A percentile compares a stretch with the other conserved stretches of the same genome.
These are phyloP conservation scores for Suillus weaverae DNA, from an alignment of 768 basidiomycete genomes.

Conservation along the genomic window DNA sequence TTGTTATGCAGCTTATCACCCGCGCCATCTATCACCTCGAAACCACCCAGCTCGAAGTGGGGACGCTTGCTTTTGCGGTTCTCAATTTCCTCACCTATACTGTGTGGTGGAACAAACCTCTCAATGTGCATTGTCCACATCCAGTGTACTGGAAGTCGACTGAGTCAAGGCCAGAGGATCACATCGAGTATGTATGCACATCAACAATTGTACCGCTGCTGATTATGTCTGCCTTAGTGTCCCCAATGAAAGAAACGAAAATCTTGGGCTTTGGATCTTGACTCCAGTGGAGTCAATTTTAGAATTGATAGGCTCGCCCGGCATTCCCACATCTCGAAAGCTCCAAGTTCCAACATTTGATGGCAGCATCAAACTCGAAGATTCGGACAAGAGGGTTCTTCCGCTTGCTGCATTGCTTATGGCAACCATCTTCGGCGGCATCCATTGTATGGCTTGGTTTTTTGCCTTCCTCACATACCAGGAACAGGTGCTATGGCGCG, in stretches of 20 bases:
- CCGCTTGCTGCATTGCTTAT: background rate
- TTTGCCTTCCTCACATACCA: background rate
- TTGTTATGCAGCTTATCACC: slow-evolving; percentile 32
- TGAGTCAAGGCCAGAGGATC: background rate
- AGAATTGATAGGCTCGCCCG: background rate
- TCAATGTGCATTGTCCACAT: slow-evolving; percentile 27
- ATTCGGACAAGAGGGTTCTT: background rate
- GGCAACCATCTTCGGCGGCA: slow-evolving; percentile 2
- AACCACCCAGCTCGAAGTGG: slow-evolving; percentile 37
- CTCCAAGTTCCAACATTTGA: background rate
- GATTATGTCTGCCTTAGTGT: background rate
- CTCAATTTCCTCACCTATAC: slow-evolving; percentile 33
- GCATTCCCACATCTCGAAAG: background rate
- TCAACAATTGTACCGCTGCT: background rate
- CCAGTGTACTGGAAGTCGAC: background rate
- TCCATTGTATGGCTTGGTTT: slow-evolving; percentile 27
- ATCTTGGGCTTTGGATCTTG: background rate
- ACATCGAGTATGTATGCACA: background rate
- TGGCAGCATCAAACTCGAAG: background rate
- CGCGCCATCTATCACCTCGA: slow-evolving; percentile 24
- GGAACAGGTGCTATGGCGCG: slow-evolving; percentile 23
- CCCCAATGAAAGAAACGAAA: background rate
- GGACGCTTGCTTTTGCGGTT: slow-evolving; percentile 35
- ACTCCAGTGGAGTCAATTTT: background rate
- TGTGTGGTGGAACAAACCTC: slow-evolving; percentile 43